Conservation (phyloP, 371 early-diverging fungal genomes). For the Mucor plumbeus region DNA sequence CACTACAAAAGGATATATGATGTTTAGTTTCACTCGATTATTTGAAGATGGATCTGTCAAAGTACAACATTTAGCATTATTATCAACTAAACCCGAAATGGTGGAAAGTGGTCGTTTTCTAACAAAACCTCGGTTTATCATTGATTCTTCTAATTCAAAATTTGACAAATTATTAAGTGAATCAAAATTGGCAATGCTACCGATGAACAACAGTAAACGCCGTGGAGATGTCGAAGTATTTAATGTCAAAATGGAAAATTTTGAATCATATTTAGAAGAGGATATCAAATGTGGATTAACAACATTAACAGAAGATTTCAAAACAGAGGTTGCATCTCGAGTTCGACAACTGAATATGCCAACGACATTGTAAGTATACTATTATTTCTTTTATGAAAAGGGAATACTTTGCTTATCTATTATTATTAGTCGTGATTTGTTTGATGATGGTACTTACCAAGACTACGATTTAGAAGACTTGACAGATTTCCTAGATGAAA, state of each 20-base stretch:
- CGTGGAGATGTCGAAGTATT: neutral
- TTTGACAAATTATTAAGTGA: neutral
- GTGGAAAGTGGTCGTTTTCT: neutral
- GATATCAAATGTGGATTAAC: neutral
- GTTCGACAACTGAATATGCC: neutral
- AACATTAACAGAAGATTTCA: neutral
- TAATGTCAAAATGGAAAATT: neutral
- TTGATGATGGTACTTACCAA: constrained; percentile 5
- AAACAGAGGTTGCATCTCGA: neutral
- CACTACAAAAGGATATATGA: neutral
- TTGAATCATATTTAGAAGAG: neutral
- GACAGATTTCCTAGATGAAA: constrained; percentile 9
- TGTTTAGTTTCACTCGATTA: constrained; percentile 12
- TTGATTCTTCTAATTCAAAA: neutral
- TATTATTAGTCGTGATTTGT: neutral
- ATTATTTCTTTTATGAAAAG: neutral
- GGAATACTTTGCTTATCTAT: too few species aligned
- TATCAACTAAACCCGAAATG: neutral
- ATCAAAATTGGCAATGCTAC: neutral
- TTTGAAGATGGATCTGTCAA: constrained; percentile 30
- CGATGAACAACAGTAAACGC: neutral
- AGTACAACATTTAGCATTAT: constrained; percentile 14
- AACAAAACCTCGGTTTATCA: neutral
- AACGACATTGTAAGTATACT: constrained; percentile 8
- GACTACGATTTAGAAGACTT: constrained; percentile 2